Percentiles rank a stretch among this genome's conserved stretches.
These are phyloP conservation scores for Acanthochlamys bracteata DNA, from an alignment of 106 monocot genomes.

Conservation along the genomic window DNA sequence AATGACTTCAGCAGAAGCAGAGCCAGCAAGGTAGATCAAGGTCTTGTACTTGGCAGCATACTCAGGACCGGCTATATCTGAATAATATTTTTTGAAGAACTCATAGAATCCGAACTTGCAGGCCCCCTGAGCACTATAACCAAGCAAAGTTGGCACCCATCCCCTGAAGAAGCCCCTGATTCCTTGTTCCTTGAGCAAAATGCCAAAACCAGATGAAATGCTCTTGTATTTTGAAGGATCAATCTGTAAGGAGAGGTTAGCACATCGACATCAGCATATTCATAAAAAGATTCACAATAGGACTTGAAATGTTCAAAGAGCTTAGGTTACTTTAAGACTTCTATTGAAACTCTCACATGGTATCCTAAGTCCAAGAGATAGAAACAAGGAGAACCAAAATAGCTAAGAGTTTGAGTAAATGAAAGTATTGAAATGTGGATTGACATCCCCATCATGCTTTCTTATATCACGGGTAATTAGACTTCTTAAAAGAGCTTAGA, in stretches of 20 bases:
- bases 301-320: not conserved
- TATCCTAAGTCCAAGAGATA: not conserved
- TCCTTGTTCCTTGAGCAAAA: constrained; percentile 65
- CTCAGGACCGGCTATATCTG: constrained; percentile 57
- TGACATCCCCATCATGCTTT: too few relatives aligned
- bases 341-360: not conserved
- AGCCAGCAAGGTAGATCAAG: constrained; percentile 57
- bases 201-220: constrained; percentile 47
- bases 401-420: not conserved
- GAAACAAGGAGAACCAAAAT: not conserved
- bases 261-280: not conserved
- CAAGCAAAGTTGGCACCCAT: constrained; percentile 62
- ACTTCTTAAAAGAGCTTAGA: too few relatives aligned
- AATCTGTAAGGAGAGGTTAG: constrained; percentile 19
- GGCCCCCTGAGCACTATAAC: constrained; percentile 69
- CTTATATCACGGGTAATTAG: too few relatives aligned
- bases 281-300: not conserved
- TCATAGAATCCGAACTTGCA: constrained; percentile 74
- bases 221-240: constrained; percentile 63
- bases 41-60: constrained; percentile 63
- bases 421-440: not conserved
- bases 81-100: constrained; percentile 76
- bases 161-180: constrained; percentile 63
- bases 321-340: not conserved
- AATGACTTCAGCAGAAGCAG: constrained; percentile 42